Percentiles rank a stretch among this genome's conserved stretches.
phyloP scores from a whole-genome alignment of 2,329 filamentous ascomycete genomes.

The Colletotrichum melonis region DNA sequence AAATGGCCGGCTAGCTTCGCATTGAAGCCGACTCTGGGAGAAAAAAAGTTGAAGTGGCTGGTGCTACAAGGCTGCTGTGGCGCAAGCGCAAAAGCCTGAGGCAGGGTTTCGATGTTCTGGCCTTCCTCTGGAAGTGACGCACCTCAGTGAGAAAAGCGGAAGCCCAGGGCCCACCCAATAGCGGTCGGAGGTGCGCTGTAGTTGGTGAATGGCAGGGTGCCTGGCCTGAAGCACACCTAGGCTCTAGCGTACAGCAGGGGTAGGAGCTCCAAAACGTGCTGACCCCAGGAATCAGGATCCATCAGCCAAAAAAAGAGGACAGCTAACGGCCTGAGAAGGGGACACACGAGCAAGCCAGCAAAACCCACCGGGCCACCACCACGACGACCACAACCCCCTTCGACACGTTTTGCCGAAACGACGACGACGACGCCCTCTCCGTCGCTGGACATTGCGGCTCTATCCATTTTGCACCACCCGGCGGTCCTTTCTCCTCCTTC shows the following conservation, averaged over 20 bases:
- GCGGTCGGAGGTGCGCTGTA: constrained; percentile 2
- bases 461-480: constrained; percentile 14
- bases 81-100: constrained; percentile 7
- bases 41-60: constrained; percentile 28
- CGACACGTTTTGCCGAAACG: constrained; percentile 21
- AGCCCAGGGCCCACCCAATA: too few relatives aligned
- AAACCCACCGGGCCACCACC: constrained; percentile 29
- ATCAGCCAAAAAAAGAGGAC: constrained; percentile 41
- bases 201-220: constrained; percentile 1
- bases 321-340: constrained; percentile 40
- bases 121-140: constrained; percentile 1
- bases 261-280: constrained; percentile 35
- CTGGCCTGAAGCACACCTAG: constrained; percentile 7
- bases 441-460: constrained; percentile 36
- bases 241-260: constrained; percentile 34
- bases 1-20: constrained; percentile 12
- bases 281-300: constrained; percentile 36
- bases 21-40: neutral
- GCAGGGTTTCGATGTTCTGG: neutral
- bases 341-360: constrained; percentile 33
- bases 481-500: constrained; percentile 4
- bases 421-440: constrained; percentile 31
- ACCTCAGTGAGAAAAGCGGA: neutral
- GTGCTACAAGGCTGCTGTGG: constrained; percentile 29
- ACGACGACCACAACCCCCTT: neutral